Percentiles rank a stretch among this genome's conserved stretches.
Evolutionary conservation across 2,329 filamentous ascomycete genomes (phyloP).

Genomic region (Penicillium sp.): DNA sequence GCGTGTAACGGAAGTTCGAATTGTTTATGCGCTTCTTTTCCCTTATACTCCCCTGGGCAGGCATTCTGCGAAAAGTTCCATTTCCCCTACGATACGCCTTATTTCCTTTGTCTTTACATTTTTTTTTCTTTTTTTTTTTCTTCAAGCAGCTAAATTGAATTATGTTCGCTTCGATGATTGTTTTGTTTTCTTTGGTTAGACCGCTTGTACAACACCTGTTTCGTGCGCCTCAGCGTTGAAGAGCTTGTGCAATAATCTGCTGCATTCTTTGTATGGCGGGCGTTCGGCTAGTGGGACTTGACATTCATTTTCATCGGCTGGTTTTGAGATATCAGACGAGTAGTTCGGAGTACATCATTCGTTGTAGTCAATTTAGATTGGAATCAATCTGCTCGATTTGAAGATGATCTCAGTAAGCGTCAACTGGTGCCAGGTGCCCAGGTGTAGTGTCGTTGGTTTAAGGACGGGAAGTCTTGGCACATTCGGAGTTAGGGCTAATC

Average conservation of each 20-base stretch:
- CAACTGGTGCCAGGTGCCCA: too few relatives aligned
- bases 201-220: slow-evolving; percentile 38
- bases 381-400: not conserved
- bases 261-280: slow-evolving; percentile 18
- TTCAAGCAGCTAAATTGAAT: slow-evolving; percentile 43
- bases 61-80: slow-evolving; percentile 49
- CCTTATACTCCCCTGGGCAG: slow-evolving; percentile 44
- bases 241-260: slow-evolving; percentile 9
- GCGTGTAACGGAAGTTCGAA: slow-evolving; percentile 43
- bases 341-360: not conserved
- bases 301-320: not conserved
- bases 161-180: slow-evolving; percentile 37
- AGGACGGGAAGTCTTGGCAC: too few relatives aligned
- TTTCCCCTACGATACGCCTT: slow-evolving; percentile 27
- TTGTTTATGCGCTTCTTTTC: slow-evolving; percentile 36
- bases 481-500: not conserved
- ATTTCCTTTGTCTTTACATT: slow-evolving; percentile 10
- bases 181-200: slow-evolving; percentile 20
- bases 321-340: not conserved
- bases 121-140: slow-evolving; percentile 20
- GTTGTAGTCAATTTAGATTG: not conserved
- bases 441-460: too few relatives aligned
- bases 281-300: slow-evolving; percentile 4
- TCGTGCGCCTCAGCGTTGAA: slow-evolving; percentile 19
- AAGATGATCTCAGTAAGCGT: not conserved